Evolutionary conservation across 2,329 filamentous ascomycete species (phyloP).

Genomic region (Colletotrichum limetticola): DNA sequence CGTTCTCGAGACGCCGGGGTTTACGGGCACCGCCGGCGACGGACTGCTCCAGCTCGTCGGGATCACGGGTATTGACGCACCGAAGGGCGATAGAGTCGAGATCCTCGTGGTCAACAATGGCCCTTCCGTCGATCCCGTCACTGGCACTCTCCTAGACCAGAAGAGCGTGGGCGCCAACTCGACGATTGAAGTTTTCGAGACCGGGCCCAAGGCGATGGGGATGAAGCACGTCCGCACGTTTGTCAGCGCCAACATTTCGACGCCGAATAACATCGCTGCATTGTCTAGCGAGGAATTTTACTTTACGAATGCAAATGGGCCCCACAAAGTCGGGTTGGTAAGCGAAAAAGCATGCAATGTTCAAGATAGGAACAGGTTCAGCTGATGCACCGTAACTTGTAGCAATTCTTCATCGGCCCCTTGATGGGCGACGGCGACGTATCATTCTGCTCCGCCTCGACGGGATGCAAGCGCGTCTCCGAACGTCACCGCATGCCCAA

Average conservation of each 20-base stretch:
- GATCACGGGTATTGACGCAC: slow-evolving; percentile 43
- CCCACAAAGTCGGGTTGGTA: slow-evolving; percentile 37
- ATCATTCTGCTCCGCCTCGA: slow-evolving; percentile 38
- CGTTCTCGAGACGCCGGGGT: slow-evolving; percentile 41
- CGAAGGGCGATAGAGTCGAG: slow-evolving; percentile 30
- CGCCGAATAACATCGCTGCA: slow-evolving; percentile 40
- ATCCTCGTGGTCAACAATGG: slow-evolving; percentile 41
- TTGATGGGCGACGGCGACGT: slow-evolving; percentile 42
- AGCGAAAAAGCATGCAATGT: neutral
- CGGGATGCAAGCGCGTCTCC: slow-evolving; percentile 38
- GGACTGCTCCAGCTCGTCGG: slow-evolving; percentile 44
- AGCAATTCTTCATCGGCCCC: slow-evolving; percentile 37
- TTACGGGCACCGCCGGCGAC: slow-evolving; percentile 44
- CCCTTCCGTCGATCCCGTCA: slow-evolving; percentile 39
- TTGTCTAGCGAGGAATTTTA: slow-evolving; percentile 38
- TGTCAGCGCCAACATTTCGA: slow-evolving; percentile 36
- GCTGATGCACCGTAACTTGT: neutral
- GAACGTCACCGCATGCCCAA: slow-evolving; percentile 44
- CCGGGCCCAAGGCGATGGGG: slow-evolving; percentile 23
- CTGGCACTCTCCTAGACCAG: slow-evolving; percentile 64
- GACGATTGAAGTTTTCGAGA: slow-evolving; percentile 56
- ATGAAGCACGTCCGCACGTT: slow-evolving; percentile 41
- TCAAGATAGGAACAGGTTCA: neutral
- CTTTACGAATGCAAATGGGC: slow-evolving; percentile 41
- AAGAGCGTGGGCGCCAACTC: slow-evolving; percentile 71